Conservation (phyloP, 108 stramenopile species). For the Cylindrotheca closterium region DNA sequence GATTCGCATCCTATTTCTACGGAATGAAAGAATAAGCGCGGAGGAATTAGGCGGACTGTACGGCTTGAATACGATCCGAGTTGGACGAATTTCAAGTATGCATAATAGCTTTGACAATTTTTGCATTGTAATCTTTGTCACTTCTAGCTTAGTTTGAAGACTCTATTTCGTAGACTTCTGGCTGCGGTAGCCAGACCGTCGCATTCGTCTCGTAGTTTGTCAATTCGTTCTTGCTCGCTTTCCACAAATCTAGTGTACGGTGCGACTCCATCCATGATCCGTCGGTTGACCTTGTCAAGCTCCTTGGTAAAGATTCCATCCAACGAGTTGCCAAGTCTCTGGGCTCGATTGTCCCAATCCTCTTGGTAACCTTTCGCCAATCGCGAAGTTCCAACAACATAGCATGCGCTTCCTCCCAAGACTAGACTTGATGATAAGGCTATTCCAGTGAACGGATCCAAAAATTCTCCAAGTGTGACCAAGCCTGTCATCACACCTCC, state of each 20-base stretch:
- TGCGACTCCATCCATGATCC: constrained; percentile 56
- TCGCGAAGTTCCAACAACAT: constrained; percentile 29
- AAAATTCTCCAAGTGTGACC: constrained; percentile 12
- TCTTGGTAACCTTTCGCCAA: constrained; percentile 28
- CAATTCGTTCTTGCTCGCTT: constrained; percentile 49
- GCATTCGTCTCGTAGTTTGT: constrained; percentile 42
- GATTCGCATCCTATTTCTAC: not conserved
- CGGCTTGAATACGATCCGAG: not conserved
- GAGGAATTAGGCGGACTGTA: not conserved
- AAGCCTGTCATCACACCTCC: constrained; percentile 25
- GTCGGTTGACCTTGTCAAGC: constrained; percentile 42
- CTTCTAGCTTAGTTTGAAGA: constrained; percentile 35
- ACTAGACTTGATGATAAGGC: constrained; percentile 15
- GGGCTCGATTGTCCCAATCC: constrained; percentile 36
- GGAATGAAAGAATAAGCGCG: not conserved
- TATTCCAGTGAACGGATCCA: constrained; percentile 33
- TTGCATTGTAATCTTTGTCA: too few species aligned
- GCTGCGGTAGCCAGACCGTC: constrained; percentile 39
- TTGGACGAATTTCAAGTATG: not conserved
- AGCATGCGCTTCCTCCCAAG: constrained; percentile 23
- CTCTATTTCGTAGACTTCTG: constrained; percentile 48
- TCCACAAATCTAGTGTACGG: constrained; percentile 71
- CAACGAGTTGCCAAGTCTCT: constrained; percentile 40
- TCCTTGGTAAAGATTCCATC: constrained; percentile 38
- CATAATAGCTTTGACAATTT: not conserved